Conservation (phyloP, 306 rosid species). For the Rubus idaeus region DNA sequence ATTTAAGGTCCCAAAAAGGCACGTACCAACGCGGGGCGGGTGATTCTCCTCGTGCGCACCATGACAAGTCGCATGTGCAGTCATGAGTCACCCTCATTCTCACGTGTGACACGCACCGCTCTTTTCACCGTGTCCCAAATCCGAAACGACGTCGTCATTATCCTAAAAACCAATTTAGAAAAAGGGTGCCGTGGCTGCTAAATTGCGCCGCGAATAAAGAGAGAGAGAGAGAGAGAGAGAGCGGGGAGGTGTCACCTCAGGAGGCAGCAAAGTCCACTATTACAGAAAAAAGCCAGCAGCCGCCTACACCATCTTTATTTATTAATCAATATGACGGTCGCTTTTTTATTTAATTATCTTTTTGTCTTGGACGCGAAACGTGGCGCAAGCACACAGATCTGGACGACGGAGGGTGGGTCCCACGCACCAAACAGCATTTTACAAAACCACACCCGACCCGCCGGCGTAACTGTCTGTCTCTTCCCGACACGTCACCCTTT, state of each 20-base stretch:
- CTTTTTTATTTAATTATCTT: background rate
- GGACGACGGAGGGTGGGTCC: constrained; percentile 2
- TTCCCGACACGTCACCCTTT: constrained; percentile 49
- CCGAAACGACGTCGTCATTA: background rate
- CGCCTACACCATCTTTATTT: constrained; percentile 33
- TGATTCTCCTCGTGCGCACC: background rate
- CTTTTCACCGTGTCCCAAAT: background rate
- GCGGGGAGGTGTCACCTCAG: constrained; percentile 43
- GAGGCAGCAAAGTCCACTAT: constrained; percentile 35
- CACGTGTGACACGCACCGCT: background rate
- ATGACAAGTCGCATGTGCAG: constrained; percentile 5
- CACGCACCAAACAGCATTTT: constrained; percentile 11
- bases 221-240: background rate
- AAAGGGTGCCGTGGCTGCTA: background rate
- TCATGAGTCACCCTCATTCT: background rate
- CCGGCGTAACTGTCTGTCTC: constrained; percentile 46
- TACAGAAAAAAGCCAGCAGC: constrained; percentile 24
- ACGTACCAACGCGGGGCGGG: too few relatives aligned
- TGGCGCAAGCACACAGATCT: constrained; percentile 7
- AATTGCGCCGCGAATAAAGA: background rate
- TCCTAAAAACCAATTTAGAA: background rate
- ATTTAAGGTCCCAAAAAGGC: background rate
- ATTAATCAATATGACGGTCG: constrained; percentile 8
- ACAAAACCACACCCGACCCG: constrained; percentile 36
- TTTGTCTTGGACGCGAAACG: constrained; percentile 8